Evolutionary conservation across 106 monocot species (phyloP).

Genomic region (Gastrodia elata): DNA sequence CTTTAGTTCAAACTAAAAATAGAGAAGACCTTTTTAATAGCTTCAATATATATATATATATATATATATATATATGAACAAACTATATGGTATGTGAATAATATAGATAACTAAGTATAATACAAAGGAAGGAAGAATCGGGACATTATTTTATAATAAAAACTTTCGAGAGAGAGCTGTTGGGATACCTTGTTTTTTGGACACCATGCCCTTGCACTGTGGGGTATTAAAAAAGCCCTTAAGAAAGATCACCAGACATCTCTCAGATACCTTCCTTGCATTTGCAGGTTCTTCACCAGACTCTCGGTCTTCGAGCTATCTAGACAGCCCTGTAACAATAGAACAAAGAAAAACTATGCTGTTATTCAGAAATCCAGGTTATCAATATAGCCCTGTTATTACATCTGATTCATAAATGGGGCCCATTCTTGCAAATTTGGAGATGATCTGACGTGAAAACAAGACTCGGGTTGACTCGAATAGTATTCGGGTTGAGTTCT

Average conservation of each 20-base stretch:
- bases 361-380: neutral
- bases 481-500: no score
- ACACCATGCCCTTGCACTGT: neutral
- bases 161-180: neutral
- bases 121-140: neutral
- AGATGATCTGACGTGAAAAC: no score
- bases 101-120: no score
- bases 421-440: neutral
- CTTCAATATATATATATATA: no score
- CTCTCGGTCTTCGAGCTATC: constrained; percentile 20
- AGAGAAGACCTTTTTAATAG: no score
- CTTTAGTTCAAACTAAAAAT: no score
- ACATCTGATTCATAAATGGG: neutral
- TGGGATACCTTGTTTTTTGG: neutral
- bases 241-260: constrained; percentile 18
- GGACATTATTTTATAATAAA: constrained; percentile 2
- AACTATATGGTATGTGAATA: neutral
- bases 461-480: no score
- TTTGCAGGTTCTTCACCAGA: constrained; percentile 21
- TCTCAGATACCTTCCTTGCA: constrained; percentile 19
- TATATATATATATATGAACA: no score
- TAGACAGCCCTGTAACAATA: constrained; percentile 14
- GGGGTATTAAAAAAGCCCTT: neutral
- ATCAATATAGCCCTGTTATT: neutral
- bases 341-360: neutral